Evolutionary conservation across 305 asterid species (phyloP).

Genomic region (Ajuga reptans): DNA sequence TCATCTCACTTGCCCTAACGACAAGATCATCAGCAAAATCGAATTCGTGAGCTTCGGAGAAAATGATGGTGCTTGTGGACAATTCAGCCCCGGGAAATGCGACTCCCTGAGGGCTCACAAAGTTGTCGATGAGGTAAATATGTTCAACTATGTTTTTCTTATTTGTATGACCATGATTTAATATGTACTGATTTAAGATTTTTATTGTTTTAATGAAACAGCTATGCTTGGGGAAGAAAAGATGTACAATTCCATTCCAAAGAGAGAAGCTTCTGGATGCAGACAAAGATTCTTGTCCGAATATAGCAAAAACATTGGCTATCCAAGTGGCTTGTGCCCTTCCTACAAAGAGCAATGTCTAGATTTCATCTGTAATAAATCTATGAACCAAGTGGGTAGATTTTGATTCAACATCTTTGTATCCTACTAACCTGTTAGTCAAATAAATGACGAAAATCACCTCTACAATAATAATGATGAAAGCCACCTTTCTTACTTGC

Average conservation of each 20-base stretch:
- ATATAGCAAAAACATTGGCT: constrained; percentile 41
- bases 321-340: constrained; percentile 51
- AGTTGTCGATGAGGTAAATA: constrained; percentile 35
- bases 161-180: too few species aligned
- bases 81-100: constrained; percentile 38
- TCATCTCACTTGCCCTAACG: constrained; percentile 36
- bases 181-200: too few species aligned
- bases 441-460: too few species aligned
- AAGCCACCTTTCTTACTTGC: too few species aligned
- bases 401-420: neutral
- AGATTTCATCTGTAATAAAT: neutral
- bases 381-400: neutral
- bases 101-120: constrained; percentile 32
- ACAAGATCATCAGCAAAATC: constrained; percentile 35
- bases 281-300: constrained; percentile 48
- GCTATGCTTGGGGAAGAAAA: constrained; percentile 53
- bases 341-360: neutral
- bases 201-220: neutral
- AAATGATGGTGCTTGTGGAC: constrained; percentile 64
- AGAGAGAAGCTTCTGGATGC: constrained; percentile 32
- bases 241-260: constrained; percentile 51
- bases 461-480: too few species aligned
- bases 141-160: too few species aligned
- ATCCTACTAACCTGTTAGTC: too few species aligned
- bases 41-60: constrained; percentile 72